Percentiles rank a stretch among this genome's conserved stretches.
These are phyloP conservation scores for Austroboletus novae-zelandiae DNA, from an alignment of 1,284 basidiomycete species.

Conservation along the genomic window DNA sequence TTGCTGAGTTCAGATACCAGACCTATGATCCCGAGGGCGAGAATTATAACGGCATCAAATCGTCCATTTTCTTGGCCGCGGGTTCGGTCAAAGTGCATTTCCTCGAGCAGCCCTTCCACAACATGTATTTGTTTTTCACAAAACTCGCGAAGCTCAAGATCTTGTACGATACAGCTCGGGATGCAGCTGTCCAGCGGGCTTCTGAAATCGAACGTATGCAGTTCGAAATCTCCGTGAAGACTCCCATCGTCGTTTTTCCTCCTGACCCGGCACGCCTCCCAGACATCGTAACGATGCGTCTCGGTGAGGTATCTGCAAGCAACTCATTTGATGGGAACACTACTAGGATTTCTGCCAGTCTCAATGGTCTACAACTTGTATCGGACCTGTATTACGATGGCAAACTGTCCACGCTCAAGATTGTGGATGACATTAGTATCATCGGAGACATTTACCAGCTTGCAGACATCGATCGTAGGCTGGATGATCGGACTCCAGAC, in stretches of 20 bases:
- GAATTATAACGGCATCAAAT: constrained; percentile 82
- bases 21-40: constrained; percentile 79
- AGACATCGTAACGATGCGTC: constrained; percentile 77
- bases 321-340: constrained; percentile 70
- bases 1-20: constrained; percentile 95
- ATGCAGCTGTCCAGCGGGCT: constrained; percentile 89
- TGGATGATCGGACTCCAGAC: constrained; percentile 57
- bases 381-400: constrained; percentile 62
- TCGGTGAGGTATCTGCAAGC: constrained; percentile 87
- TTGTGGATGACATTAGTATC: constrained; percentile 92
- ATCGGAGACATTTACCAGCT: constrained; percentile 70
- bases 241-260: constrained; percentile 92
- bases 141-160: constrained; percentile 92
- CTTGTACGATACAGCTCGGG: constrained; percentile 93
- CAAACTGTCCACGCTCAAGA: constrained; percentile 62
- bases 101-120: constrained; percentile 83
- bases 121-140: constrained; percentile 81
- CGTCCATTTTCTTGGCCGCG: constrained; percentile 81
- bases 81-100: constrained; percentile 92
- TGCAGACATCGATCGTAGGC: constrained; percentile 47
- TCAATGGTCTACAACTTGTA: constrained; percentile 84
- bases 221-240: constrained; percentile 88
- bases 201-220: constrained; percentile 89
- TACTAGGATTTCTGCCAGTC: constrained; percentile 73
- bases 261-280: constrained; percentile 60